Conservation (phyloP, 1,284 basidiomycete species). For the Vanrija pseudolonga region DNA sequence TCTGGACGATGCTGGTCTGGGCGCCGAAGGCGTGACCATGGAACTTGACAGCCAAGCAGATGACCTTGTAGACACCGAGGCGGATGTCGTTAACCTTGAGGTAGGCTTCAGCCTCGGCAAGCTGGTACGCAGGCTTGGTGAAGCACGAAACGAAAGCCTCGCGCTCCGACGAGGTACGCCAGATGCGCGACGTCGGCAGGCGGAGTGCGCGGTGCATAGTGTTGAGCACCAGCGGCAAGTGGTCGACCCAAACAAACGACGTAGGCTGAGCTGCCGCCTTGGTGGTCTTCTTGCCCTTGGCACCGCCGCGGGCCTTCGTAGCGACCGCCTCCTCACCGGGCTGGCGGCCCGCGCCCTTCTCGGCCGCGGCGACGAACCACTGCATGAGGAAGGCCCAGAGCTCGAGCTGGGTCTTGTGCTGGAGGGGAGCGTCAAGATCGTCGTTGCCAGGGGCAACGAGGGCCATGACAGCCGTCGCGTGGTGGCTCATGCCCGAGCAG, state of each 20-base stretch:
- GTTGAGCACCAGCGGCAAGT: slow-evolving; percentile 65
- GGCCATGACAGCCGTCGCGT: slow-evolving; percentile 34
- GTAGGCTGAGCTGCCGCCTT: slow-evolving; percentile 19
- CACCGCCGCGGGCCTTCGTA: slow-evolving; percentile 7
- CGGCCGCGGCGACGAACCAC: slow-evolving; percentile 76
- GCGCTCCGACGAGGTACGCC: slow-evolving; percentile 77
- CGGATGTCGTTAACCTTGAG: slow-evolving; percentile 76
- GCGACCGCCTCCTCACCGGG: slow-evolving; percentile 14
- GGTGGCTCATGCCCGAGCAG: slow-evolving; percentile 30
- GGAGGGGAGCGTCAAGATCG: slow-evolving; percentile 64
- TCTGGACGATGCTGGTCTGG: slow-evolving; percentile 87
- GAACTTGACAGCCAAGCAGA: slow-evolving; percentile 87
- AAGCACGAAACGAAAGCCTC: slow-evolving; percentile 82
- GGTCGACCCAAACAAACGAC: slow-evolving; percentile 72
- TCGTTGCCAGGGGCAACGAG: slow-evolving; percentile 44
- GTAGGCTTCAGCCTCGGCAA: slow-evolving; percentile 80
- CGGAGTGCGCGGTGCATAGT: slow-evolving; percentile 69
- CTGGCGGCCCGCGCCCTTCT: slow-evolving; percentile 61
- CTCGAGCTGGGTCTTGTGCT: slow-evolving; percentile 72
- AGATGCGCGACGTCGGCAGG: slow-evolving; percentile 73
- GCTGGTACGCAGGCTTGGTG: slow-evolving; percentile 76
- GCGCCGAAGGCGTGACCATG: slow-evolving; percentile 79
- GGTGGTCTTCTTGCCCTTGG: slow-evolving; percentile 55
- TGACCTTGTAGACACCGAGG: slow-evolving; percentile 75
- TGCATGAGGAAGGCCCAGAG: slow-evolving; percentile 81